Conservation (phyloP, 805 yeast species). For the Suhomyces xylopsoci region DNA sequence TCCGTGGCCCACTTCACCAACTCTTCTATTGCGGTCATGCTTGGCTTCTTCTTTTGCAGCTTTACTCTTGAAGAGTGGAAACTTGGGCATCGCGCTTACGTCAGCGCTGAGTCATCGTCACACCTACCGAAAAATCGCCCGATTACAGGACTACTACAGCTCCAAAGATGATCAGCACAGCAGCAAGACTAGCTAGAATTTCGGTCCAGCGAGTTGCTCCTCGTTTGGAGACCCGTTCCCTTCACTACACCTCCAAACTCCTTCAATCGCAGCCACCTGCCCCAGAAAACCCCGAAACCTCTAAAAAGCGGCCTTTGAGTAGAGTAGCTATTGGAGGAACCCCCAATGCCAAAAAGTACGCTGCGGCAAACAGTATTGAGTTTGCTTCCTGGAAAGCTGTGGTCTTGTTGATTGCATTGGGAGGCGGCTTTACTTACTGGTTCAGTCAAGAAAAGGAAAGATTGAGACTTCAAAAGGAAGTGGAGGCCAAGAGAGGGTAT, state of each 20-base stretch:
- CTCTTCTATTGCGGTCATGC: background rate
- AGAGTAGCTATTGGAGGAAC: slow-evolving; percentile 75
- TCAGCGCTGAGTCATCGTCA: background rate
- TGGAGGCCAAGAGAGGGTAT: slow-evolving; percentile 79
- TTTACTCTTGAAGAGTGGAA: background rate
- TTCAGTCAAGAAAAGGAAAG: slow-evolving; percentile 77
- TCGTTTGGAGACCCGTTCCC: background rate
- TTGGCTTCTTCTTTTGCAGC: background rate
- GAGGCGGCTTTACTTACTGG: slow-evolving; percentile 67
- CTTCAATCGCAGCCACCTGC: background rate
- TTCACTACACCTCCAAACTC: background rate
- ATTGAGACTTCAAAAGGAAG: slow-evolving; percentile 69
- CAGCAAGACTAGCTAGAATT: background rate
- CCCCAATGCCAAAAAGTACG: slow-evolving; percentile 30
- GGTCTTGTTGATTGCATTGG: slow-evolving; percentile 60
- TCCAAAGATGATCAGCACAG: background rate
- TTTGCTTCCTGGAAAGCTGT: slow-evolving; percentile 86
- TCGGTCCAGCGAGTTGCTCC: background rate
- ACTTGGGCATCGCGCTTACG: background rate
- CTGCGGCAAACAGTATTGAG: slow-evolving; percentile 51
- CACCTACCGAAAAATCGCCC: background rate
- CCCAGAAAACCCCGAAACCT: slow-evolving; percentile 1
- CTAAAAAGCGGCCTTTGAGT: slow-evolving; percentile 61
- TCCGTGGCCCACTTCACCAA: slow-evolving; percentile 30
- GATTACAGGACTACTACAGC: background rate